Percentiles rank a stretch among this genome's conserved stretches.
These are phyloP conservation scores for Cyberlindnera galapagoensis DNA, from an alignment of 805 yeast genomes.

Conservation along the genomic window DNA sequence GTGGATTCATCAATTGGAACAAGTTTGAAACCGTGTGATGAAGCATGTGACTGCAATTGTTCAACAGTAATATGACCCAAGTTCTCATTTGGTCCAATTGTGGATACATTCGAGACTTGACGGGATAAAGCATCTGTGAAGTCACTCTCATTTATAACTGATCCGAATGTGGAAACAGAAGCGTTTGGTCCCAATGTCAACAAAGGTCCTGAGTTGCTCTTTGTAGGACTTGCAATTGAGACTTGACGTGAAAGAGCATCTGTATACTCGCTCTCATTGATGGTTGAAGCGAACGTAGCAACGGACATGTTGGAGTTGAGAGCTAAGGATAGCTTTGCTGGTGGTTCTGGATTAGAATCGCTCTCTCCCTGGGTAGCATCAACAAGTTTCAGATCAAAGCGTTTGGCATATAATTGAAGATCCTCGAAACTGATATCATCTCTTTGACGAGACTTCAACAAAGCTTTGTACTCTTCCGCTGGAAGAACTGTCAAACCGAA, in stretches of 20 bases:
- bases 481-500: slow-evolving; percentile 40
- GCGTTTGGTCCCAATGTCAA: slow-evolving; percentile 12
- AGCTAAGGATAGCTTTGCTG: neutral
- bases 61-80: slow-evolving; percentile 10
- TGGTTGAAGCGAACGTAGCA: slow-evolving; percentile 19
- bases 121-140: slow-evolving; percentile 26
- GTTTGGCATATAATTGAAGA: slow-evolving; percentile 28
- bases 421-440: slow-evolving; percentile 25
- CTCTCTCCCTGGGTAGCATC: slow-evolving; percentile 15
- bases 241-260: slow-evolving; percentile 25
- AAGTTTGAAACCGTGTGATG: slow-evolving; percentile 13
- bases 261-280: slow-evolving; percentile 25
- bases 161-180: slow-evolving; percentile 21
- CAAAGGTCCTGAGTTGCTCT: no score
- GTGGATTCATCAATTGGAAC: slow-evolving; percentile 5
- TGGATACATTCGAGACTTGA: slow-evolving; percentile 21
- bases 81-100: slow-evolving; percentile 13
- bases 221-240: slow-evolving; percentile 12
- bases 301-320: slow-evolving; percentile 14
- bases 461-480: slow-evolving; percentile 33
- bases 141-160: slow-evolving; percentile 23
- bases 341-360: neutral
- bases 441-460: slow-evolving; percentile 25
- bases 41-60: slow-evolving; percentile 16
- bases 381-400: slow-evolving; percentile 29